Evolutionary conservation across 345 rosid species (phyloP).

Genomic region (Kandelia obovata): DNA sequence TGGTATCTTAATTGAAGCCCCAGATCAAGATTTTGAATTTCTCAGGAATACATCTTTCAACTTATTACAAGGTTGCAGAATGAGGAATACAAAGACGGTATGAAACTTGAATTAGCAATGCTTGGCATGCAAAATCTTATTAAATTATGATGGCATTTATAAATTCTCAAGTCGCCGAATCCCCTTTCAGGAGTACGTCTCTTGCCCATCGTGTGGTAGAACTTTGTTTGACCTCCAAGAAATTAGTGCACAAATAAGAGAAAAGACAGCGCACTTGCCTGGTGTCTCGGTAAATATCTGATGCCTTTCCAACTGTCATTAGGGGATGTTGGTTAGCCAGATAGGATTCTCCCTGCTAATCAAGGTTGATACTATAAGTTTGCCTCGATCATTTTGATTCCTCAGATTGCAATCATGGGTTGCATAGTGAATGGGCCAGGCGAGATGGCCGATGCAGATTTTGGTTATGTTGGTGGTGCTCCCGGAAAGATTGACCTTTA

Average conservation of each 20-base stretch:
- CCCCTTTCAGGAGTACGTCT: conserved; percentile 72
- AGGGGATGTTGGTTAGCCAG: conserved; percentile 3
- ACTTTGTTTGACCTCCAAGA: conserved; percentile 96
- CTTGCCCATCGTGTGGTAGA: conserved; percentile 98
- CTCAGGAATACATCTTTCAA: conserved; percentile 88
- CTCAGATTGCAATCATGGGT: conserved; percentile 95
- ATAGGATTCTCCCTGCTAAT: too few species aligned
- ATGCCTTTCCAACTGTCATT: conserved; percentile 9
- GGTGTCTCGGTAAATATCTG: conserved; percentile 75
- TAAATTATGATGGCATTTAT: not conserved
- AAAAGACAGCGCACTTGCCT: conserved; percentile 91
- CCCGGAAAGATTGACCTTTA: conserved; percentile 97
- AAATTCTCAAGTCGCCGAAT: conserved; percentile 6
- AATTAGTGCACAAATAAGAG: conserved; percentile 88
- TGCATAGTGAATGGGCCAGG: conserved; percentile 99
- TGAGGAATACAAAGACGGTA: conserved; percentile 99
- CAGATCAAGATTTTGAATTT: conserved; percentile 82
- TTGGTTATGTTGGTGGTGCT: conserved; percentile 94
- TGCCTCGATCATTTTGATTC: not conserved
- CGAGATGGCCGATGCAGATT: conserved; percentile 99
- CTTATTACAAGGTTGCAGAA: conserved; percentile 95
- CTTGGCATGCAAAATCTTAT: not conserved
- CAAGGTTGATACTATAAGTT: too few species aligned
- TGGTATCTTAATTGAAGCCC: conserved; percentile 82
- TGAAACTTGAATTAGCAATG: conserved; percentile 3